phyloP scores from a whole-genome alignment of 257 asterid genomes.

The Fraxinus excelsior region DNA sequence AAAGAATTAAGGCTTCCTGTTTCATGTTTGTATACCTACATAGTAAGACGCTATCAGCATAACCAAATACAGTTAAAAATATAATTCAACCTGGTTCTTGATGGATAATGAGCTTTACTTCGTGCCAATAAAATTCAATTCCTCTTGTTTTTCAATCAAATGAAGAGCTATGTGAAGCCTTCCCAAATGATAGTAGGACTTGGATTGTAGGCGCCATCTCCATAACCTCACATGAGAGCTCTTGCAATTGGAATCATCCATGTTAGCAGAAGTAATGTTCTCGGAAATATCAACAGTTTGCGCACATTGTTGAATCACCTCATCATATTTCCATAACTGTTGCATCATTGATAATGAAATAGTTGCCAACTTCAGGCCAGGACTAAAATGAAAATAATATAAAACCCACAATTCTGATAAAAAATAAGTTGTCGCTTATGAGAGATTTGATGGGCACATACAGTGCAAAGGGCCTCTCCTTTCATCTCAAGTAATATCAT shows the following conservation, averaged over 20 bases:
- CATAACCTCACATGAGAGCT: conserved; percentile 51
- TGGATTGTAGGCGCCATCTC: conserved; percentile 80
- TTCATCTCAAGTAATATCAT: conserved; percentile 73
- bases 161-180: conserved; percentile 84
- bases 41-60: conserved; percentile 31
- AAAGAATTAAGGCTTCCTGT: conserved; percentile 34
- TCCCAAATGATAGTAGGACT: conserved; percentile 70
- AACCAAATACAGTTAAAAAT: conserved; percentile 17
- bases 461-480: conserved; percentile 79
- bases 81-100: too few relatives aligned
- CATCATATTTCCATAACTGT: conserved; percentile 66
- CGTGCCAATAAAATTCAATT: conserved; percentile 27
- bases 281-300: conserved; percentile 65
- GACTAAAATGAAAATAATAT: background rate
- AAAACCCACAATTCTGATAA: too few relatives aligned
- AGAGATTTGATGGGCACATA: conserved; percentile 37
- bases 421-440: background rate
- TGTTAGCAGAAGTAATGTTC: conserved; percentile 38
- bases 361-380: background rate
- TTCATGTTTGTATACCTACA: conserved; percentile 44
- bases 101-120: too few relatives aligned
- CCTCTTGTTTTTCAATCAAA: conserved; percentile 68
- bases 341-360: conserved; percentile 20
- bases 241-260: conserved; percentile 35
- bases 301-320: conserved; percentile 74